phyloP scores from a whole-genome alignment of 1,284 basidiomycete genomes.

The Porogramme epimiltina region DNA sequence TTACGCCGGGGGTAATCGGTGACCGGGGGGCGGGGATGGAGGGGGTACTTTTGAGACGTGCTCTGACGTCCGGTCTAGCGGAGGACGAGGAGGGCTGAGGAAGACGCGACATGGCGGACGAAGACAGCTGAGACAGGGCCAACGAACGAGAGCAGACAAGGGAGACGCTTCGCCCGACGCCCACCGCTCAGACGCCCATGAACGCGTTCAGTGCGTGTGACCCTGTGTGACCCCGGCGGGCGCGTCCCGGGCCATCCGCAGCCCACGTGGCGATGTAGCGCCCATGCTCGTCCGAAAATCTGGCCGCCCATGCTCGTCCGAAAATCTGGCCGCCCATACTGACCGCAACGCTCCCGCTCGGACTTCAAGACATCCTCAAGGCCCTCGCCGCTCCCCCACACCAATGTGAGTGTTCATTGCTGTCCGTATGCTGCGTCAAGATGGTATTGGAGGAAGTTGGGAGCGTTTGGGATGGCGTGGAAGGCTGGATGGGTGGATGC shows the following conservation, averaged over 20 bases:
- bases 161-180: no score
- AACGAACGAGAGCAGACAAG: no score
- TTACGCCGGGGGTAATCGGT: constrained; percentile 19
- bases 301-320: constrained; percentile 15
- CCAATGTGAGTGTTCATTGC: constrained; percentile 32
- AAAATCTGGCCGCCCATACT: constrained; percentile 15
- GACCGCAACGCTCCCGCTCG: constrained; percentile 30
- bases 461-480: constrained; percentile 9
- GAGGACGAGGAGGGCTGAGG: constrained; percentile 43
- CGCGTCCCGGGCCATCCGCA: constrained; percentile 8
- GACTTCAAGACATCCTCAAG: constrained; percentile 36
- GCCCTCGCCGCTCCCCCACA: constrained; percentile 29
- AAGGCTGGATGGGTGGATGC: constrained; percentile 31
- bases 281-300: constrained; percentile 20
- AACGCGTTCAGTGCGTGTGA: constrained; percentile 21
- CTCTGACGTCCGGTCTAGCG: constrained; percentile 29
- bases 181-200: constrained; percentile 10
- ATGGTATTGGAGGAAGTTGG: constrained; percentile 9
- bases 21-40: constrained; percentile 14
- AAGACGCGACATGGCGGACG: constrained; percentile 56
- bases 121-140: not conserved
- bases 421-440: constrained; percentile 10
- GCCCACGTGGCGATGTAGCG: constrained; percentile 17
- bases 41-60: constrained; percentile 30
- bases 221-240: constrained; percentile 16